Evolutionary conservation across 2,329 filamentous ascomycete genomes (phyloP).

Genomic region (Botryosphaeria dothidea): DNA sequence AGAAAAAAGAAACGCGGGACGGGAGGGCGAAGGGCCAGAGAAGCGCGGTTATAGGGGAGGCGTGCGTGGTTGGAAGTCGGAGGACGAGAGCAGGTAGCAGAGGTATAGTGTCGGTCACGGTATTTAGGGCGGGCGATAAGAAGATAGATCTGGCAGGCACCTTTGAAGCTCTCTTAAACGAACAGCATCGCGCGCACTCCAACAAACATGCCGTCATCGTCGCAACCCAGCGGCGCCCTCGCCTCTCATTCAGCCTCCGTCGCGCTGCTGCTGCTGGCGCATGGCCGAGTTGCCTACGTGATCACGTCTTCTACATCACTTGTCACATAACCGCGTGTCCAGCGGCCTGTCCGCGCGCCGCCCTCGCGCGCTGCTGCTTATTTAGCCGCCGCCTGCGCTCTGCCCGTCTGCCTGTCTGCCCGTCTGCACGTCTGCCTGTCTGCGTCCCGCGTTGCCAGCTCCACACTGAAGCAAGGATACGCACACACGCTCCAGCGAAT

Average conservation of each 20-base stretch:
- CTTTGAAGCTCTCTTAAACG: slow-evolving; percentile 12
- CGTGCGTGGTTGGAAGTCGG: slow-evolving; percentile 6
- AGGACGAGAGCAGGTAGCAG: background rate
- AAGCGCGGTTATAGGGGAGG: slow-evolving; percentile 8
- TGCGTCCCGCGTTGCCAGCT: slow-evolving; percentile 2
- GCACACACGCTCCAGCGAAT: background rate
- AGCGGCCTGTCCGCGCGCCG: background rate
- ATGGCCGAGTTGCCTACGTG: slow-evolving; percentile 11
- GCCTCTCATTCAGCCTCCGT: background rate
- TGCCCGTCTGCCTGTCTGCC: background rate
- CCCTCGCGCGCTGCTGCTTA: background rate
- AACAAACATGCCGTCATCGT: slow-evolving; percentile 11
- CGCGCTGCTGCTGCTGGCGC: slow-evolving; percentile 10
- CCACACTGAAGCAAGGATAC: slow-evolving; percentile 6
- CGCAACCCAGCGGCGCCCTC: background rate
- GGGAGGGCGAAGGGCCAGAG: background rate
- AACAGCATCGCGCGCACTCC: slow-evolving; percentile 5
- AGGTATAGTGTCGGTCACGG: no score
- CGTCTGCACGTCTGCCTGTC: slow-evolving; percentile 4
- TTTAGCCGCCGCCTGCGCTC: slow-evolving; percentile 5
- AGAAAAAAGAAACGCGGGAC: slow-evolving; percentile 14
- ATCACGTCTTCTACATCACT: slow-evolving; percentile 18
- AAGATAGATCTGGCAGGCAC: no score
- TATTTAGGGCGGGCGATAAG: no score
- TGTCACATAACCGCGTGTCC: slow-evolving; percentile 2